These are phyloP conservation scores for Ettlia oleoabundans DNA, from an alignment of 139 green algal species.

Conservation along the genomic window DNA sequence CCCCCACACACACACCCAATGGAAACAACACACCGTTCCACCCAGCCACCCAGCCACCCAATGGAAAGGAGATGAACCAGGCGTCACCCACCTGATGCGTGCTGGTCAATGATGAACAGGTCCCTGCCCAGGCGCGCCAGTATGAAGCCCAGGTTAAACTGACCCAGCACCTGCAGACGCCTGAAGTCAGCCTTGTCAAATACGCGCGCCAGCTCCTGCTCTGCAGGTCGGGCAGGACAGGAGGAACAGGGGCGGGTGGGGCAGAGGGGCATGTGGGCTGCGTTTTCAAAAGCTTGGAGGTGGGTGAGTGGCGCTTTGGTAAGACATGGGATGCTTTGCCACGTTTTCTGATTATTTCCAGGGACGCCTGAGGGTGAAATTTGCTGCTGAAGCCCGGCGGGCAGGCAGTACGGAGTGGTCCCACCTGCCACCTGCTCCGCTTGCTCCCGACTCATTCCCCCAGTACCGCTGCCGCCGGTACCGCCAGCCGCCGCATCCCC, in stretches of 20 bases:
- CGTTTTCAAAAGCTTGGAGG: too few relatives aligned
- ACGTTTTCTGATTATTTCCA: too few relatives aligned
- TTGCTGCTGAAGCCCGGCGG: too few relatives aligned
- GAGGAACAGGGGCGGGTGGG: too few relatives aligned
- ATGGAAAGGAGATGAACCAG: not conserved
- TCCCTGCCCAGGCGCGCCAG: slow-evolving; percentile 77
- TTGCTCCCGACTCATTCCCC: slow-evolving; percentile 10
- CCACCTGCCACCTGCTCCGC: slow-evolving; percentile 28
- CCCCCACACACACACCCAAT: not conserved
- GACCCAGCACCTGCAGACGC: slow-evolving; percentile 47
- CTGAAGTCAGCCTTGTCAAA: slow-evolving; percentile 92
- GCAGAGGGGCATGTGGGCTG: too few relatives aligned
- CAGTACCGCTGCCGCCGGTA: not conserved
- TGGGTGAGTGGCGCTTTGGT: too few relatives aligned
- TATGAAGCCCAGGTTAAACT: slow-evolving; percentile 99
- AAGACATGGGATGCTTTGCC: too few relatives aligned
- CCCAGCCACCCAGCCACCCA: not conserved
- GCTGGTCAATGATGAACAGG: slow-evolving; percentile 98
- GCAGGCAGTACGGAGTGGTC: too few relatives aligned
- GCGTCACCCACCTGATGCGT: slow-evolving; percentile 58
- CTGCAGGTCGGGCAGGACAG: too few relatives aligned
- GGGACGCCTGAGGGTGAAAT: too few relatives aligned
- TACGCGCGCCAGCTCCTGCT: slow-evolving; percentile 83
- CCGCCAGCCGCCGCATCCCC: not conserved
- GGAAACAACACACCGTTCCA: not conserved